Evolutionary conservation across 2,329 filamentous ascomycete species (phyloP).

Genomic region (Trichophyton simii): DNA sequence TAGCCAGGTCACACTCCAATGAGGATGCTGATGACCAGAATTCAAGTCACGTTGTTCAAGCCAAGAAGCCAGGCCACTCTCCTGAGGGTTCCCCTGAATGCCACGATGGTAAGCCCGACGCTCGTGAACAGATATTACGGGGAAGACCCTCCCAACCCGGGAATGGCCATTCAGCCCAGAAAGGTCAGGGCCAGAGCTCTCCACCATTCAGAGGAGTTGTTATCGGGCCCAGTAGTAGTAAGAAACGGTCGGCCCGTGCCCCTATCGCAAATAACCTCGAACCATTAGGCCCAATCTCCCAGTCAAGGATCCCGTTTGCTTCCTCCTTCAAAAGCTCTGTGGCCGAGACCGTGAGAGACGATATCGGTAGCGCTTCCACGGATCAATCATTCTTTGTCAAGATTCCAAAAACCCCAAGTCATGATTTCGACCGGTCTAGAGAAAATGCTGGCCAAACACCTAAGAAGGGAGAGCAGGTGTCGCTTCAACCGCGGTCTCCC

Average conservation of each 20-base stretch:
- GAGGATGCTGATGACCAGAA: neutral
- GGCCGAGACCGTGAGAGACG: neutral
- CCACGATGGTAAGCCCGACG: too few relatives aligned
- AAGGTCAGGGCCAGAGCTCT: neutral
- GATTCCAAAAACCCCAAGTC: neutral
- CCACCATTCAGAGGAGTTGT: neutral
- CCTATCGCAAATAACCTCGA: neutral
- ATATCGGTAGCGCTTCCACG: neutral
- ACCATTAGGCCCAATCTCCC: neutral
- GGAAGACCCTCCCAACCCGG: neutral
- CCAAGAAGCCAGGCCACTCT: neutral
- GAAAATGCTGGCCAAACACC: conserved; percentile 1
- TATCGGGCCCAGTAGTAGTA: neutral
- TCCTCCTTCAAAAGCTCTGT: neutral
- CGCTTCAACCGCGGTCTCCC: neutral
- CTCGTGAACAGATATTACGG: neutral
- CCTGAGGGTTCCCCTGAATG: neutral
- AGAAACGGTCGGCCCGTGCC: neutral
- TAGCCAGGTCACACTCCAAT: conserved; percentile 3
- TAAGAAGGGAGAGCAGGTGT: neutral
- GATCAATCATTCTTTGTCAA: neutral
- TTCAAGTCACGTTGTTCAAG: neutral
- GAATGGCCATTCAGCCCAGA: neutral
- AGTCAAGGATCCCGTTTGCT: neutral
- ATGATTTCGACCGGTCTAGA: neutral